Evolutionary conservation across 2,329 filamentous ascomycete genomes (phyloP).

Genomic region (Calonectria pseudoreteaudii): DNA sequence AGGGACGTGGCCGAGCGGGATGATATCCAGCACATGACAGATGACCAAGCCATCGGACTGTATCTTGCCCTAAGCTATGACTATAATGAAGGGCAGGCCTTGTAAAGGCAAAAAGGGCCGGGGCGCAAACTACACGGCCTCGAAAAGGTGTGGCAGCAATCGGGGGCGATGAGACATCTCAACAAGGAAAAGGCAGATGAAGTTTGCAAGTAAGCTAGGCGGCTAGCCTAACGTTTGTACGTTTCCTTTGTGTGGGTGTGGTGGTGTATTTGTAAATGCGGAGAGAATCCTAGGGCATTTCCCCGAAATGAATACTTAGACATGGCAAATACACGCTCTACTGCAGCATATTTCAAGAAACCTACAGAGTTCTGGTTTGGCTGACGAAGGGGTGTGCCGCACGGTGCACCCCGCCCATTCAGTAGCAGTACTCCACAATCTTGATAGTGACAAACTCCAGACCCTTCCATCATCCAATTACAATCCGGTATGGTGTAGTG

Average conservation of each 20-base stretch:
- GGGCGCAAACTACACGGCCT: too few species aligned
- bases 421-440: too few species aligned
- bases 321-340: too few species aligned
- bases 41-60: neutral
- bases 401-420: too few species aligned
- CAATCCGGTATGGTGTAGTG: constrained; percentile 49
- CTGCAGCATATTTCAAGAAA: neutral
- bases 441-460: too few species aligned
- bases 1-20: neutral
- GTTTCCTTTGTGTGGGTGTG: neutral
- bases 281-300: neutral
- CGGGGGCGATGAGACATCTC: neutral
- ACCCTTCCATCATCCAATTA: neutral
- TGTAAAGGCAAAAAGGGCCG: neutral
- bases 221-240: neutral
- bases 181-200: neutral
- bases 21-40: neutral
- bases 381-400: too few species aligned
- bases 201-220: neutral
- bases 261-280: neutral
- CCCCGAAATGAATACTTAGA: neutral
- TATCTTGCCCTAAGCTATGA: neutral
- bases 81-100: neutral
- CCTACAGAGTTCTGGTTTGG: too few species aligned
- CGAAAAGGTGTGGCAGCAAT: neutral